Base-by-base conservation (phyloP, 306 rosid genomes). In the Rosa rugosa region DNA sequence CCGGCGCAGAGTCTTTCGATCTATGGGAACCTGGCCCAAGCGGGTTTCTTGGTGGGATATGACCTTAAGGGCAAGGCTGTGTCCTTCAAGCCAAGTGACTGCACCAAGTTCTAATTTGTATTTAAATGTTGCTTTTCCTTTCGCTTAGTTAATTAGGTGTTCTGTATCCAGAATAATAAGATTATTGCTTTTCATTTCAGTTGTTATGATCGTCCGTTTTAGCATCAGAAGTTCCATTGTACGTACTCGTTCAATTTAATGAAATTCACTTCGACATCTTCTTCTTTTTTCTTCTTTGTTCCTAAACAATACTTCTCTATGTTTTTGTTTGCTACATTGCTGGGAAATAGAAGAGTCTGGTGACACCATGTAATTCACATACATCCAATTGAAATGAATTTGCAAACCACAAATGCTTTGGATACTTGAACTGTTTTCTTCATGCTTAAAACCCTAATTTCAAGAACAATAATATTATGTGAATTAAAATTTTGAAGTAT, bases 21-120 rank as follows among this genome's bases (percentile, higher is more conserved):
- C 17, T 88, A 81, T 13, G 98, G 94, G 0, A 93, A 88, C 40
- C 0, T 93, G 25, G 83, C 89, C 0, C 97, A 93, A 47, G 46
- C 36, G 63, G 85, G 86, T 57, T 73, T 89, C 71, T 57, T 87
- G 72, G 84, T 89, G 22, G 98, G 97, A 0, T 93, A 93, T 71
- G 97, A 91, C 49, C 60, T 65, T 1, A 9, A 27, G 12, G 47
- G 63, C 3, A 73, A 47, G 4, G 50, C 17, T 0, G 63, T 54
- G 34, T 85, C 91, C 3, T 91, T 93, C 72, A 89, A 82, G 77
- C 93, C 89, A 0, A 23, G 71, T 0, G 85, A 92, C 53, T 90
- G 97, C 63, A 50, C 81, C 63, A 51, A 70, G 41, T 3, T 68
- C 8, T 68, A 40, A 41, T 34, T 11, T 22, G 34, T 59, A 6